Evolutionary conservation across 2,329 filamentous ascomycete genomes (phyloP), one percentile per base, ranked within the genome.

Genomic region (Neophaeococcomyces aloes): DNA sequence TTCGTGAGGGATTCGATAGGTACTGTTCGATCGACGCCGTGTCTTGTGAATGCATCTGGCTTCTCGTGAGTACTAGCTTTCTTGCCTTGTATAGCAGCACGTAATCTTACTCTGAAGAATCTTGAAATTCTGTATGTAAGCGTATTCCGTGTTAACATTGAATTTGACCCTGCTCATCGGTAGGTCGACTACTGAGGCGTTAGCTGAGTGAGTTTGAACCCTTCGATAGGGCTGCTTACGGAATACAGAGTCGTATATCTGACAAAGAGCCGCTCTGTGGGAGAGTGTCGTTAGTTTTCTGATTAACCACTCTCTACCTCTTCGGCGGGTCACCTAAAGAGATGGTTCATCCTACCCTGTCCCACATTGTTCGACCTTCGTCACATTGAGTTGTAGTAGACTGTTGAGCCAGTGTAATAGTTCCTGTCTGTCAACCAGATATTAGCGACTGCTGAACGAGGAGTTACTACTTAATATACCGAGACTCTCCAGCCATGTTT

Each of bases 121-220:
- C 67, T 98, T 98, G 76, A 95, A 98, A 66, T 98, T 98, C 68
- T 94, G 86, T 49, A 96, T 79, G 65, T 98, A 98, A 54, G 86
- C 84, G 66, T 95, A 96, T 73, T 98, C 91, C 55, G 81, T 83
- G 68, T 88, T 95, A 60, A 89, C 89, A 63, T 95, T 94, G 76
- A 98, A 98, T 71, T 94, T 95, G 70, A 98, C 89, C 56, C 86
- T 80, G 53, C 79, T 74, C 91, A 98, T 96, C 54, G 89, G 87
- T 27, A 96, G 75, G 65, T 98, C 91, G 69, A 79, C 76, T 79
- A 51, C 39, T 43, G 32, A 33, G 18, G 27, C 38, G 30, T 33
- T 4, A 15, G 14, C 15, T 18, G 29, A 10, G 38, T 37, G 17
- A 15, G 14, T 23, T 4, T 19, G 30, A 29, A 15, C 13, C 27